Base-by-base conservation (phyloP, 306 rosid species). In the Mimosa pudica region DNA sequence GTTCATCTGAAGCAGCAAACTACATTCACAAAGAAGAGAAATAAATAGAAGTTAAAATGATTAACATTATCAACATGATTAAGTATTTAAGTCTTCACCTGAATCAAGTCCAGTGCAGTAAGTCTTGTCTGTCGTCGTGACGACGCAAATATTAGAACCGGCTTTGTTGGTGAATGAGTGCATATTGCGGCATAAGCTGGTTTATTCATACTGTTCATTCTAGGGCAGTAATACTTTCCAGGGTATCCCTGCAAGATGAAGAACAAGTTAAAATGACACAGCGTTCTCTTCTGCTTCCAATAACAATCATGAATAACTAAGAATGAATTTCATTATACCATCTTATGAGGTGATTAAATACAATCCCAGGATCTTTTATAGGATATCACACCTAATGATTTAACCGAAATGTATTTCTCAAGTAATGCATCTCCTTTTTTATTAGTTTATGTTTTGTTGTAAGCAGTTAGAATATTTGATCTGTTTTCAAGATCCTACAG, bases 121-220 rank as follows among this genome's bases (percentile, higher is more conserved):
- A 95, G 97, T 81, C 98, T 90, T 79, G 98, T 95, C 82, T 95
- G 98, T 48, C 98, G 97, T 63, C 98, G 97, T 69, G 98, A 95
- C 17, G 98, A 95, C 74, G 92, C 98, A 81, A 95, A 95, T 87
- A 95, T 91, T 69, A 95, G 91, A 84, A 92, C 98, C n/a, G 98
- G 98, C 85, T 92, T 95, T 51, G 94, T 83, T 66, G 98, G 97
- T 66, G 98, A 95, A 82, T 95, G 98, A 66, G 98, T 95, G 88
- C 97, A 89, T 82, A 95, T 95, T 78, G 98, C 97, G 75, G 98
- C 98, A 85, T 95, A 92, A 42, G 98, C 84, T 73, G 98, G 98
- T 89, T 95, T 95, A 71, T 95, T 95, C 98, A 95, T 95, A 84
- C 96, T 95, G 84, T 89, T 92, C 98, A 95, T 95, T 87, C 98